Evolutionary conservation across 2,329 filamentous ascomycete species (phyloP).

Genomic region (Neofusicoccum sp.): DNA sequence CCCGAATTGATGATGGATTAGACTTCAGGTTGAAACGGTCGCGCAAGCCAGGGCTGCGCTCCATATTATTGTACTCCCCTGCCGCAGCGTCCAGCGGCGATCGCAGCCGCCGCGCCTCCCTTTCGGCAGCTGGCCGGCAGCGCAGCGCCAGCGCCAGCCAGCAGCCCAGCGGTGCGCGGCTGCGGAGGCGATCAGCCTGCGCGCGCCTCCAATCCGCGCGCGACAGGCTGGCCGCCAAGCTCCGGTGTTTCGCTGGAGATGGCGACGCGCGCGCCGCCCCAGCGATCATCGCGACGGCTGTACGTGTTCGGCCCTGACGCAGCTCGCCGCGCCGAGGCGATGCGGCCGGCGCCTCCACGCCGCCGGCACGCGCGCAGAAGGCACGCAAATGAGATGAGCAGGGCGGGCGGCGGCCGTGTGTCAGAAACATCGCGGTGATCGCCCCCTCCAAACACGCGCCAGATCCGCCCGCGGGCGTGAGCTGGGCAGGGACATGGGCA

Average conservation of each 20-base stretch:
- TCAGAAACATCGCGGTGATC: background rate
- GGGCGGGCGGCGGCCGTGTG: background rate
- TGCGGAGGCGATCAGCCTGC: background rate
- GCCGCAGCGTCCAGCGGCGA: constrained; percentile 4
- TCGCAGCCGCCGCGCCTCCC: background rate
- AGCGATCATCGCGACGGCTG: background rate
- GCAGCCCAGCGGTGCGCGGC: background rate
- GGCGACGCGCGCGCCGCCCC: background rate
- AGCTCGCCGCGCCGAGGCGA: background rate
- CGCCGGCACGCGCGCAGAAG: background rate
- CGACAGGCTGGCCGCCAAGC: background rate
- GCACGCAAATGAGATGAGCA: background rate
- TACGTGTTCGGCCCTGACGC: background rate
- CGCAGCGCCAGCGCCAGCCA: background rate
- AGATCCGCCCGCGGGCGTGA: background rate
- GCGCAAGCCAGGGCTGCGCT: constrained; percentile 9
- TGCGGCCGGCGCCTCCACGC: background rate
- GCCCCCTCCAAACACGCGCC: background rate
- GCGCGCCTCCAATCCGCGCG: background rate
- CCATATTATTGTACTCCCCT: constrained; percentile 11
- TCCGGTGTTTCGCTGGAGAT: background rate
- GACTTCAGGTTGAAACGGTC: constrained; percentile 9
- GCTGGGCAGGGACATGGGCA: too few relatives aligned
- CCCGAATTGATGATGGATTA: constrained; percentile 1
- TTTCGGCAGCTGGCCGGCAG: background rate